A percentile compares a stretch with the other conserved stretches of the same genome.
These are phyloP conservation scores for Ascochyta koolunga DNA, from an alignment of 2,329 filamentous ascomycete genomes.

Conservation along the genomic window DNA sequence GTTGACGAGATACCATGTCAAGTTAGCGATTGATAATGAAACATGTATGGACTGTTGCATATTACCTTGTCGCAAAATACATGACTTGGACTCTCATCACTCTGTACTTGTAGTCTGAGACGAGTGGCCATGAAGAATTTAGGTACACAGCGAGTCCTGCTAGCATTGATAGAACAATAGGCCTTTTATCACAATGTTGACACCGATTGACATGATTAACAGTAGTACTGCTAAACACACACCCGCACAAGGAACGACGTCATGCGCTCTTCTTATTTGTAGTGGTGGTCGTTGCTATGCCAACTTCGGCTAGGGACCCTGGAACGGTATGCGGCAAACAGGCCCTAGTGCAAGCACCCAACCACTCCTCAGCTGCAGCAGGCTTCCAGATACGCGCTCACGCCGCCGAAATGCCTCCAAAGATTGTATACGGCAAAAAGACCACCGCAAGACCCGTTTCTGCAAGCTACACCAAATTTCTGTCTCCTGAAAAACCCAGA, in stretches of 20 bases:
- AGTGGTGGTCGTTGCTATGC: slow-evolving; percentile 7
- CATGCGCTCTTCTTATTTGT: not conserved
- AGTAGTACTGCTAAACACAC: not conserved
- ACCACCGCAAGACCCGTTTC: slow-evolving; percentile 1
- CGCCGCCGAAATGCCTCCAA: slow-evolving; percentile 26
- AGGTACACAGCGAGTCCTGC: no score
- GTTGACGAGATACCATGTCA: slow-evolving; percentile 13
- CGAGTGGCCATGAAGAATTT: no score
- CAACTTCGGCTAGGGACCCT: slow-evolving; percentile 16
- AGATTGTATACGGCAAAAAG: slow-evolving; percentile 33
- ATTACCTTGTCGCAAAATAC: not conserved
- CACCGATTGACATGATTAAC: no score
- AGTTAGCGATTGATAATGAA: slow-evolving; percentile 13
- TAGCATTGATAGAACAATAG: no score
- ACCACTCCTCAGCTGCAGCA: slow-evolving; percentile 1
- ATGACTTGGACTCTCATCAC: not conserved
- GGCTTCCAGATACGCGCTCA: slow-evolving; percentile 6
- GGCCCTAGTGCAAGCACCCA: slow-evolving; percentile 10
- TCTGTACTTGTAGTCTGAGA: no score
- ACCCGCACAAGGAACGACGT: slow-evolving; percentile 3
- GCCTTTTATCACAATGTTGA: no score
- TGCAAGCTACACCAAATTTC: slow-evolving; percentile 30
- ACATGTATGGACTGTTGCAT: slow-evolving; percentile 3
- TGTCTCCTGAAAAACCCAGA: slow-evolving; percentile 33
- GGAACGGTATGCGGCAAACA: slow-evolving; percentile 17